Conservation (phyloP, 257 asterid species). For the Nicotiana benthamiana region DNA sequence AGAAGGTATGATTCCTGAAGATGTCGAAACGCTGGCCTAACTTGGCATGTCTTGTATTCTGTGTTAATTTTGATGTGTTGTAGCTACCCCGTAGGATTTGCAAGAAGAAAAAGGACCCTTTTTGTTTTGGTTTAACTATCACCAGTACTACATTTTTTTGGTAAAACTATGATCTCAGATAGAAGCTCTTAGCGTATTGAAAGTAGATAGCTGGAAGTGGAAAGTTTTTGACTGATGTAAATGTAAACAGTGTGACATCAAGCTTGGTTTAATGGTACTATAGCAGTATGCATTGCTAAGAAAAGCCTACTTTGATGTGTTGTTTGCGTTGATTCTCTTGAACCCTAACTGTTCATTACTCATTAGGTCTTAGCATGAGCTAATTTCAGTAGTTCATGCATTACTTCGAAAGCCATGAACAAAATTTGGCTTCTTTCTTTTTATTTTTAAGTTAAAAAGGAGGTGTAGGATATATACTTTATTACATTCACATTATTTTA, state of each 20-base stretch:
- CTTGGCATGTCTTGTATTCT: neutral
- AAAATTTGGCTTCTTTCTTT: too few relatives aligned
- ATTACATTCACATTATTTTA: neutral
- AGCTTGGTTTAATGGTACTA: neutral
- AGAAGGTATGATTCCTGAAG: slow-evolving; percentile 26
- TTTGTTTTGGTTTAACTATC: neutral
- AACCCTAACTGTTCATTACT: too few relatives aligned
- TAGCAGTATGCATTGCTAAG: neutral
- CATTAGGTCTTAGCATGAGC: neutral
- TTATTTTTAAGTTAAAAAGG: neutral
- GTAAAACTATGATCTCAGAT: neutral
- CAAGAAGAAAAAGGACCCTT: neutral
- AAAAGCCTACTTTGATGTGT: neutral
- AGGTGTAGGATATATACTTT: neutral
- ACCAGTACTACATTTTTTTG: neutral
- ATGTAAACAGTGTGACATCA: neutral
- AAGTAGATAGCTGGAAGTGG: slow-evolving; percentile 5
- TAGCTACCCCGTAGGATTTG: neutral
- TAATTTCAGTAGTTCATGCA: neutral
- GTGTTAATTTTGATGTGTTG: neutral
- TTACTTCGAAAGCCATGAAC: neutral
- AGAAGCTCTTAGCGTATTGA: neutral
- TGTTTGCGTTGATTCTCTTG: neutral
- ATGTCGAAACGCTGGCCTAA: neutral
- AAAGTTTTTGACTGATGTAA: neutral